These are phyloP conservation scores for Arabidopsis hybrid DNA, from an alignment of 441 rosid species.

Conservation along the genomic window DNA sequence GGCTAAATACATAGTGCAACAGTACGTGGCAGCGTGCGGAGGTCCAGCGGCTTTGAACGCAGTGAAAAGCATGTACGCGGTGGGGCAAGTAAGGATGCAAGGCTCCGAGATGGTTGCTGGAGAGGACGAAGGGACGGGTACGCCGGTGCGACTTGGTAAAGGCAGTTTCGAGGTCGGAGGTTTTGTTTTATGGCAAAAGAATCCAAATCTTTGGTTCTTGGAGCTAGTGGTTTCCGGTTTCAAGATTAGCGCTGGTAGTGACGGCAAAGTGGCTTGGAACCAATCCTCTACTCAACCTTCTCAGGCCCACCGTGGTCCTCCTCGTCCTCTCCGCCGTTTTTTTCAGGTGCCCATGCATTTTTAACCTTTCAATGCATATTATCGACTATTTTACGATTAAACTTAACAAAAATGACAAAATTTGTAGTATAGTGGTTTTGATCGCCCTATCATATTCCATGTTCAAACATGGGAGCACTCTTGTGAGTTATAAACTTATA, in stretches of 20 bases:
- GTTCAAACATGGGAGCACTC: no score
- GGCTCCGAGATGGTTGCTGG: slow-evolving; percentile 78
- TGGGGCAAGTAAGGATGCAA: slow-evolving; percentile 87
- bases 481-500: no score
- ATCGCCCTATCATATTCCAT: no score
- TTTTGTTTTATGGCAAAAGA: slow-evolving; percentile 90
- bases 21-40: slow-evolving; percentile 86
- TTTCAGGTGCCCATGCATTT: slow-evolving; percentile 63
- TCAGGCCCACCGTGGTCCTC: slow-evolving; percentile 80
- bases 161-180: slow-evolving; percentile 80
- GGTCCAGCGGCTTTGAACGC: slow-evolving; percentile 66
- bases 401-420: neutral
- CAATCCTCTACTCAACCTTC: slow-evolving; percentile 87
- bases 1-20: slow-evolving; percentile 88
- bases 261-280: slow-evolving; percentile 93
- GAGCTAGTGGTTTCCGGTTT: slow-evolving; percentile 87
- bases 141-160: slow-evolving; percentile 42
- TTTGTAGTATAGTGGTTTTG: no score
- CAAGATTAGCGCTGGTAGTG: slow-evolving; percentile 88
- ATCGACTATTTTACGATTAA: neutral
- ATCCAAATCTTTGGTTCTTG: slow-evolving; percentile 86
- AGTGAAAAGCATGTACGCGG: slow-evolving; percentile 79
- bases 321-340: slow-evolving; percentile 88
- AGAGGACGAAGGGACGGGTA: slow-evolving; percentile 52
- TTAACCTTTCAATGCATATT: no score